phyloP scores from a whole-genome alignment of 257 asterid species.

The Coffea eugenioides region DNA sequence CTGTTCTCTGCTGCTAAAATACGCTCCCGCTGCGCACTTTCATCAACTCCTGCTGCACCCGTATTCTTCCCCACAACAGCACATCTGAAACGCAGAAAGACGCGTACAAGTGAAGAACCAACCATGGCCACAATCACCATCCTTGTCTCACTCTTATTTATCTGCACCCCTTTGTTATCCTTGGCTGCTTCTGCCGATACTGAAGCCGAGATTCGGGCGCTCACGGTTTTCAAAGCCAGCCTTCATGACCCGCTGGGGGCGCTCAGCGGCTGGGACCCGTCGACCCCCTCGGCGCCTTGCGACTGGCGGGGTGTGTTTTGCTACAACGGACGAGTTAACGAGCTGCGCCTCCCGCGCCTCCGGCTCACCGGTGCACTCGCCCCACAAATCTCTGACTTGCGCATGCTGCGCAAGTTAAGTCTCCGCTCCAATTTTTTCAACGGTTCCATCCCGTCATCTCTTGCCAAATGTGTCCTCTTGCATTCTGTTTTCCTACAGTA shows the following conservation, averaged over 20 bases:
- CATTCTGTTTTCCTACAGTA: slow-evolving; percentile 49
- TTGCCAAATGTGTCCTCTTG: slow-evolving; percentile 45
- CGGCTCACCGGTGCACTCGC: slow-evolving; percentile 51
- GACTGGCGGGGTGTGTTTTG: slow-evolving; percentile 75
- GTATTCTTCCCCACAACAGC: background rate
- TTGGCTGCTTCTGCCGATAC: slow-evolving; percentile 28
- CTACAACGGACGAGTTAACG: slow-evolving; percentile 35
- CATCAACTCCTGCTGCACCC: background rate
- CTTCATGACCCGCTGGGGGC: slow-evolving; percentile 55
- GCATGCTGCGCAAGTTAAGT: slow-evolving; percentile 60
- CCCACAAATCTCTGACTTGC: slow-evolving; percentile 43
- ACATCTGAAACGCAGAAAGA: background rate
- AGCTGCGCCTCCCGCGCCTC: slow-evolving; percentile 55
- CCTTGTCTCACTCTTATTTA: slow-evolving; percentile 15
- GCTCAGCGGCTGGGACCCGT: slow-evolving; percentile 47
- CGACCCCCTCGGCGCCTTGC: slow-evolving; percentile 63
- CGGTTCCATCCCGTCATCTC: slow-evolving; percentile 51
- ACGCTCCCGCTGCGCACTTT: slow-evolving; percentile 1
- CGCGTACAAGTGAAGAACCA: background rate
- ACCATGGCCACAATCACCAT: slow-evolving; percentile 19
- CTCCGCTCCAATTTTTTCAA: slow-evolving; percentile 57
- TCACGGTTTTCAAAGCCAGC: slow-evolving; percentile 42
- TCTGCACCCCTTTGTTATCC: slow-evolving; percentile 3
- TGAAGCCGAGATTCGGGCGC: slow-evolving; percentile 49
- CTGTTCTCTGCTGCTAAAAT: slow-evolving; percentile 1